Percentiles rank a stretch among this genome's conserved stretches.
Conservation (phyloP, 176 grass and related monocot species). For the Zea mays region DNA sequence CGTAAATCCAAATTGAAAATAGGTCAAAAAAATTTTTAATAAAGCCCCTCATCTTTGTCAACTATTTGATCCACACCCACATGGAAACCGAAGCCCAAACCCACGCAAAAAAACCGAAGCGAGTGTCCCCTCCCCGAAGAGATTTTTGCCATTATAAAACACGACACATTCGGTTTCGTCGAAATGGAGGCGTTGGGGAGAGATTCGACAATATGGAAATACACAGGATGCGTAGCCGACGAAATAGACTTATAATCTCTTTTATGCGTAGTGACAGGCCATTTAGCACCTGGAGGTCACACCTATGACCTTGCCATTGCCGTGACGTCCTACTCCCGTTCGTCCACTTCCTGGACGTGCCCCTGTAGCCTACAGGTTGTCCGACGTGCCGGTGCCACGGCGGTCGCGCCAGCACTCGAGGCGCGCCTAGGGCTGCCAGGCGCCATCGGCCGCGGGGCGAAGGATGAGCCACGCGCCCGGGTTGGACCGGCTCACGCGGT, state of each 20-base stretch:
- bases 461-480: constrained; percentile 97
- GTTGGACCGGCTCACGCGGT: constrained; percentile 88
- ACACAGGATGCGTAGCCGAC: too few species aligned
- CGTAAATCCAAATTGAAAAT: not conserved
- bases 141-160: too few species aligned
- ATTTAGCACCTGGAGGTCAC: too few species aligned
- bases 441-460: constrained; percentile 62
- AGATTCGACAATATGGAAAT: too few species aligned
- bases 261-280: too few species aligned
- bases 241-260: too few species aligned
- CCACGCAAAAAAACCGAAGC: not conserved
- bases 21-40: not conserved
- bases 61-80: not conserved
- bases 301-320: too few species aligned
- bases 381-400: constrained; percentile 50
- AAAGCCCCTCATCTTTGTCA: not conserved
- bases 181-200: too few species aligned
- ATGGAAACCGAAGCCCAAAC: constrained; percentile 15
- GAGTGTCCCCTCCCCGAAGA: too few species aligned
- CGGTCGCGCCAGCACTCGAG: constrained; percentile 96
- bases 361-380: constrained; percentile 86
- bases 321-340: too few species aligned
- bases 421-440: constrained; percentile 93
- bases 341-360: too few species aligned
- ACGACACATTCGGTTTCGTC: too few species aligned